phyloP scores from a whole-genome alignment of 768 basidiomycete genomes.

The Rhizopogon rudus region DNA sequence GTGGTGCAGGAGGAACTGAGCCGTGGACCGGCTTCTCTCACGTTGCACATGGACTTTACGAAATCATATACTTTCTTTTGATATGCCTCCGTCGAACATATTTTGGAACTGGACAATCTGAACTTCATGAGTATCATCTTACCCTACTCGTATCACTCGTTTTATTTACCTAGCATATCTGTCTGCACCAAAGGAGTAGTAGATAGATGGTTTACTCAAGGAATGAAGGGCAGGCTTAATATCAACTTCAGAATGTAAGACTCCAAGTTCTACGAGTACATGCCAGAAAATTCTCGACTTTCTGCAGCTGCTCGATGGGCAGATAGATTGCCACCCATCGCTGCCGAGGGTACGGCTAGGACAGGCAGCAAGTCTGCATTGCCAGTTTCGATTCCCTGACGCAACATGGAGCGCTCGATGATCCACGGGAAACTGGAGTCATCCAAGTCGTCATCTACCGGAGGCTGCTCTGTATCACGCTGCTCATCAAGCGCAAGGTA shows the following conservation, averaged over 20 bases:
- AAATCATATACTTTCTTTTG: conserved; percentile 28
- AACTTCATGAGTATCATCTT: conserved; percentile 16
- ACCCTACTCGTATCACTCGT: conserved; percentile 13
- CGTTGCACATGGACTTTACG: conserved; percentile 9
- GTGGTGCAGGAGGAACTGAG: conserved; percentile 70
- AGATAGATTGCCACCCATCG: conserved; percentile 1
- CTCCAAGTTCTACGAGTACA: conserved; percentile 47
- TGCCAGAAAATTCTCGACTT: conserved; percentile 38
- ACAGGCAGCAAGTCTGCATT: conserved; percentile 13
- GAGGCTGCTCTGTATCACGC: conserved; percentile 4
- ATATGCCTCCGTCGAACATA: conserved; percentile 10
- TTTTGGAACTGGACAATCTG: conserved; percentile 15
- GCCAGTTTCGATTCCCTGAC: background rate
- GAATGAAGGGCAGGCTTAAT: conserved; percentile 12
- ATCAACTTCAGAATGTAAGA: background rate
- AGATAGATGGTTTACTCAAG: conserved; percentile 19
- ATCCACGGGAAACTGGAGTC: conserved; percentile 21
- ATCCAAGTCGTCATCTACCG: background rate
- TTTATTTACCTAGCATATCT: conserved; percentile 11
- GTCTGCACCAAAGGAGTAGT: conserved; percentile 19
- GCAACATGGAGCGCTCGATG: conserved; percentile 12
- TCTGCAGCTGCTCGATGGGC: conserved; percentile 2
- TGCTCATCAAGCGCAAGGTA: conserved; percentile 27
- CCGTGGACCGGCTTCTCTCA: background rate
- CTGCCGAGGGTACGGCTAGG: conserved; percentile 11